Evolutionary conservation across 2,329 filamentous ascomycete genomes (phyloP), one percentile per base, ranked within the genome.

Genomic region (Leptosphaerulina australis): DNA sequence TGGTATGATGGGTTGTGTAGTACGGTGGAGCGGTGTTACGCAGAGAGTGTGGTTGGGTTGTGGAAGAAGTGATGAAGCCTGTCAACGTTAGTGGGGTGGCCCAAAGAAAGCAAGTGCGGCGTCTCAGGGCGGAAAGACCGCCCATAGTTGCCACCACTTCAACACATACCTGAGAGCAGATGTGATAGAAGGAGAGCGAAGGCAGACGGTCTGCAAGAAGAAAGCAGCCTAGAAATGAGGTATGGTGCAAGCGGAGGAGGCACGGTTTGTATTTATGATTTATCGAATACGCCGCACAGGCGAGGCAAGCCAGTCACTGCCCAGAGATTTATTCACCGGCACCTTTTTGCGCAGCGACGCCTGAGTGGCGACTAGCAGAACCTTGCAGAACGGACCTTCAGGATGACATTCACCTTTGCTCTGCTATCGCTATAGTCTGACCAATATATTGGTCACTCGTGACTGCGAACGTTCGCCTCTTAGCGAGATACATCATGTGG

Each of bases 111-210:
- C 57, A 64, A 60, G 59, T 64, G 65, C 62, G 61, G 68, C 69
- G 67, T 68, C 62, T 70, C 62, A 67, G 64, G 62, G 63, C 62
- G 63, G 66, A 62, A 69, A 35, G 56, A 58, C 53, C 60, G 58
- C 58, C 58, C 24, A 48, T 24, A 55, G 31, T 43, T 36, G 41
- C 33, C 56, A 30, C 47, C 48, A 46, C 50, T 18, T 15, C 48
- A 35, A 41, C 48, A 41, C 48, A 26, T 41, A 51, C 48, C 48
- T 41, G 34, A 20, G 29, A 37, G 48, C 38, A 20, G 41, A 38
- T 12, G 37, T 50, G 44, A 36, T 30, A 30, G 29, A 26, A 41
- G 29, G 17, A 51, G 40, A 44, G 57, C 28, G 20, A 50, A 44
- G 47, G 14, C 33, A 43, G 30, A 21, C 11, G 35, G 33, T 14